Conservation (phyloP, 306 rosid species). For the Quercus variabilis region DNA sequence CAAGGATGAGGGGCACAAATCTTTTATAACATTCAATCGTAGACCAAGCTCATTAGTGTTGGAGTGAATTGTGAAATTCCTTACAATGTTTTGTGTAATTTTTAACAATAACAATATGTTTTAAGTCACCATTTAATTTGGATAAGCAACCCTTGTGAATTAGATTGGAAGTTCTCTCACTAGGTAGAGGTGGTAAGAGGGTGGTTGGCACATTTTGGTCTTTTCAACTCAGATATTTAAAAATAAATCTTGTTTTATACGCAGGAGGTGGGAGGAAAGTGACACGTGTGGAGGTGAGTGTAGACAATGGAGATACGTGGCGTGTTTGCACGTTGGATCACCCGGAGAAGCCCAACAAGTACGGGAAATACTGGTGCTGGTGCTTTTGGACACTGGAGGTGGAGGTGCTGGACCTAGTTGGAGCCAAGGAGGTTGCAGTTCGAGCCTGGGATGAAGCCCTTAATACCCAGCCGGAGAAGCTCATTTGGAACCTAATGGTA, state of each 20-base stretch:
- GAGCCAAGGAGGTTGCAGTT: slow-evolving; percentile 67
- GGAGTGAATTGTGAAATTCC: too few relatives aligned
- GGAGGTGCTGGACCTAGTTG: slow-evolving; percentile 57
- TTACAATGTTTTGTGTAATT: too few relatives aligned
- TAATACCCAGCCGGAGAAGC: slow-evolving; percentile 87
- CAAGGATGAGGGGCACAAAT: too few relatives aligned
- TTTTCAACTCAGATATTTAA: not conserved
- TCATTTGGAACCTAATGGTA: slow-evolving; percentile 88
- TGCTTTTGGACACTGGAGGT: slow-evolving; percentile 87
- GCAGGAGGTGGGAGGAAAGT: slow-evolving; percentile 91
- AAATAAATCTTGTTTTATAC: not conserved
- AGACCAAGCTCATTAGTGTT: too few relatives aligned
- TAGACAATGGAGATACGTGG: slow-evolving; percentile 87
- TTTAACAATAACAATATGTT: too few relatives aligned
- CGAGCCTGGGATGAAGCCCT: slow-evolving; percentile 87
- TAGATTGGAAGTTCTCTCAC: not conserved
- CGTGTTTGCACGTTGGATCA: slow-evolving; percentile 53
- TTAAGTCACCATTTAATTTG: too few relatives aligned
- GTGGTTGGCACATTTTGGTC: not conserved
- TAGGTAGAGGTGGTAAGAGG: too few relatives aligned
- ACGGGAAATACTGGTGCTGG: slow-evolving; percentile 92
- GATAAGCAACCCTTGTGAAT: not conserved
- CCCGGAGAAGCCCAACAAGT: slow-evolving; percentile 63
- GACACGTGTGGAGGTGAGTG: slow-evolving; percentile 81
- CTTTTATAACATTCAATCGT: too few relatives aligned